A percentile compares a stretch with the other conserved stretches of the same genome.
These are phyloP conservation scores for Plenodomus tracheiphilus DNA, from an alignment of 2,329 filamentous ascomycete genomes.

Conservation along the genomic window DNA sequence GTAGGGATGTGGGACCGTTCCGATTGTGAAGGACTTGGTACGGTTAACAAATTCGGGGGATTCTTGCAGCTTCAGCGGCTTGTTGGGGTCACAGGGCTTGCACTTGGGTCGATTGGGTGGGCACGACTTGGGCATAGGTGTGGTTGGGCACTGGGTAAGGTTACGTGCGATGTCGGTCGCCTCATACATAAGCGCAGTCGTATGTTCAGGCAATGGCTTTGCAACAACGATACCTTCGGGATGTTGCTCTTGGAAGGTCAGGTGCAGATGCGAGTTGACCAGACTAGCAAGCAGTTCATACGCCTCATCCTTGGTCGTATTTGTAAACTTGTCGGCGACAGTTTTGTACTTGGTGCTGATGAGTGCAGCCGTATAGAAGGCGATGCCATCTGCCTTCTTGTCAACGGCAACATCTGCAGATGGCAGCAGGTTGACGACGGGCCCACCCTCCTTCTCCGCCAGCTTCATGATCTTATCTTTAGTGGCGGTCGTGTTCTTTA, in stretches of 20 bases:
- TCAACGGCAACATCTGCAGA: slow-evolving; percentile 68
- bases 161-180: slow-evolving; percentile 73
- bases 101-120: slow-evolving; percentile 80
- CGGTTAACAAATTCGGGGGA: slow-evolving; percentile 71
- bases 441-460: slow-evolving; percentile 58
- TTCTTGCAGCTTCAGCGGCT: slow-evolving; percentile 68
- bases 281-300: slow-evolving; percentile 70
- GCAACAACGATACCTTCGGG: slow-evolving; percentile 76
- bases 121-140: slow-evolving; percentile 75
- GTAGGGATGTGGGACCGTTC: slow-evolving; percentile 88
- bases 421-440: slow-evolving; percentile 60
- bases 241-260: slow-evolving; percentile 81
- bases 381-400: slow-evolving; percentile 66
- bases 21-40: slow-evolving; percentile 76
- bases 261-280: slow-evolving; percentile 83
- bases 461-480: slow-evolving; percentile 61
- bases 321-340: slow-evolving; percentile 65
- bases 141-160: slow-evolving; percentile 73
- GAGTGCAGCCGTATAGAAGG: slow-evolving; percentile 71
- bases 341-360: slow-evolving; percentile 67
- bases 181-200: slow-evolving; percentile 70
- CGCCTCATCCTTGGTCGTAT: slow-evolving; percentile 59
- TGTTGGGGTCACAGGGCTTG: slow-evolving; percentile 67
- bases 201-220: slow-evolving; percentile 77
- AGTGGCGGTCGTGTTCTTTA: slow-evolving; percentile 62